phyloP scores from a whole-genome alignment of 2,329 filamentous ascomycete species.

The Phaeosphaeria sp. region DNA sequence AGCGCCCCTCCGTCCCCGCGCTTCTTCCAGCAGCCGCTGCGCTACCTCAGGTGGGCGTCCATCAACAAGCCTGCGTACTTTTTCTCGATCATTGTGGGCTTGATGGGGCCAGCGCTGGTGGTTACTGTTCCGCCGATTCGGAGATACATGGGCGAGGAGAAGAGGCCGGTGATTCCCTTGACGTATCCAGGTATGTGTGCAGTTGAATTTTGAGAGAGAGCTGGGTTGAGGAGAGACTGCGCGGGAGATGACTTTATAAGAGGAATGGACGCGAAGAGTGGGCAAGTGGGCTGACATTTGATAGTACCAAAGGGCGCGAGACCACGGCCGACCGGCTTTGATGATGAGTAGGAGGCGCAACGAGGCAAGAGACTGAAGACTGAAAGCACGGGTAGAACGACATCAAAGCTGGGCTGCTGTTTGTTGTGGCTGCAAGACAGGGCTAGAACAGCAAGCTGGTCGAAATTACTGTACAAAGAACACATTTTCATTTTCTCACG shows the following conservation, averaged over 20 bases:
- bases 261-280: neutral
- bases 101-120: constrained; percentile 73
- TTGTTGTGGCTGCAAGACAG: neutral
- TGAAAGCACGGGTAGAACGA: constrained; percentile 3
- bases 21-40: constrained; percentile 85
- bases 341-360: constrained; percentile 44
- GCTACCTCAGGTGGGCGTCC: constrained; percentile 86
- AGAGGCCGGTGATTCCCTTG: constrained; percentile 72
- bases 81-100: constrained; percentile 80
- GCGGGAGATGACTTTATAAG: neutral
- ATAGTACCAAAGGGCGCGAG: constrained; percentile 56
- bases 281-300: constrained; percentile 8
- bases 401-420: neutral
- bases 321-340: constrained; percentile 54
- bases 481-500: constrained; percentile 26
- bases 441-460: neutral
- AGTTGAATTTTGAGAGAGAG: neutral
- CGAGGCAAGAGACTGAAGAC: neutral
- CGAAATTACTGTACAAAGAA: constrained; percentile 31
- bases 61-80: constrained; percentile 91
- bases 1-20: constrained; percentile 51
- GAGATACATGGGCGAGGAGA: constrained; percentile 72
- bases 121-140: constrained; percentile 77
- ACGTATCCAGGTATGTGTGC: constrained; percentile 87
- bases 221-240: neutral